Conservation (phyloP, 495 filamentous ascomycete species). For the Glutinoglossum americanum region DNA sequence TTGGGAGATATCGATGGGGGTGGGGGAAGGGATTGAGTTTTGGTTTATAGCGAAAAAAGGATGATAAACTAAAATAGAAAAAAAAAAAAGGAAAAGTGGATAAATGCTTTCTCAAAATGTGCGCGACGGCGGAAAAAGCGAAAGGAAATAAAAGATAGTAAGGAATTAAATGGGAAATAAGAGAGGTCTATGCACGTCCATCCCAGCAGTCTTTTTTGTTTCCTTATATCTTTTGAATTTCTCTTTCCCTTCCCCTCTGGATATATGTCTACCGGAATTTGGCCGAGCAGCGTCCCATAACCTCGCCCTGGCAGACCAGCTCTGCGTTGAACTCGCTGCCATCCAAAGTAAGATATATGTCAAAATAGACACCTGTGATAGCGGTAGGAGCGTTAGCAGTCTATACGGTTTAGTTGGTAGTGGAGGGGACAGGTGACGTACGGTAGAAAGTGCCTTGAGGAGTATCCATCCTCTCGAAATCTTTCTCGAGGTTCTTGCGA, state of each 20-base stretch:
- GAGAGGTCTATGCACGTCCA: neutral
- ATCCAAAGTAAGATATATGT: slow-evolving; percentile 84
- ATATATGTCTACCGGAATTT: slow-evolving; percentile 35
- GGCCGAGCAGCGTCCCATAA: slow-evolving; percentile 91
- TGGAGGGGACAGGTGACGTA: neutral
- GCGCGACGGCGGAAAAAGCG: too few relatives aligned
- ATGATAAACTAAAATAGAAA: too few relatives aligned
- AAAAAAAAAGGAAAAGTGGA: too few relatives aligned
- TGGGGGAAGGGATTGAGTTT: too few relatives aligned
- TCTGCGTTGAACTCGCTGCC: slow-evolving; percentile 96
- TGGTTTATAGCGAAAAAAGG: too few relatives aligned
- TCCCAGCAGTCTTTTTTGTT: neutral
- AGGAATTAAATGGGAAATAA: neutral
- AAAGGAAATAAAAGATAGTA: neutral
- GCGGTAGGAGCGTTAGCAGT: neutral
- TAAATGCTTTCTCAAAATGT: too few relatives aligned
- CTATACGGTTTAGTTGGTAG: neutral
- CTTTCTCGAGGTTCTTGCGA: slow-evolving; percentile 94
- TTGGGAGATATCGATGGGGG: too few relatives aligned
- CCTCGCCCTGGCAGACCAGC: slow-evolving; percentile 93
- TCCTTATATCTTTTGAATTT: neutral
- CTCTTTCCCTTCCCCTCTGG: neutral
- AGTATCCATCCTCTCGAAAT: slow-evolving; percentile 98
- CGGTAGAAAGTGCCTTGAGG: slow-evolving; percentile 97
- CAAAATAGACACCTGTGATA: slow-evolving; percentile 31